Evolutionary conservation across 805 yeast species (phyloP).

Genomic region (Yarrowia keelungensis): DNA sequence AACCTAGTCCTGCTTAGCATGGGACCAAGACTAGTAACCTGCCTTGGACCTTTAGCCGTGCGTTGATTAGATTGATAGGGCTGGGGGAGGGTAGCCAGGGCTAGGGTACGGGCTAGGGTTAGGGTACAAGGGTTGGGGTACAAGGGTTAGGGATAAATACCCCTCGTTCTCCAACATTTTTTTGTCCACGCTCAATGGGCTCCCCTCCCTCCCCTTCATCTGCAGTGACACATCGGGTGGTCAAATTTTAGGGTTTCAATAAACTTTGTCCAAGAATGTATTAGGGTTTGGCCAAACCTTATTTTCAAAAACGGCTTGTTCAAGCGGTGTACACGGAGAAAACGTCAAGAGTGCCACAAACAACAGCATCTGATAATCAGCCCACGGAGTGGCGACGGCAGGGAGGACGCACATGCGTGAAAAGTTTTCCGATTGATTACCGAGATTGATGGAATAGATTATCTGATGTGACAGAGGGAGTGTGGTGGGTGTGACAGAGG

Average conservation of each 20-base stretch:
- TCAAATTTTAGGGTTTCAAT: no score
- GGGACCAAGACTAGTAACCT: conserved; percentile 14
- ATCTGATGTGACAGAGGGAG: no score
- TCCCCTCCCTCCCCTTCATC: no score
- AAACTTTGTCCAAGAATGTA: no score
- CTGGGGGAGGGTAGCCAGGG: background rate
- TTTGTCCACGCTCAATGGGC: no score
- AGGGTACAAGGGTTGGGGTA: background rate
- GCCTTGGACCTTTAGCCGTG: conserved; percentile 9
- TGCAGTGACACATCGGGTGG: conserved; percentile 2
- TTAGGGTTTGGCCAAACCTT: no score
- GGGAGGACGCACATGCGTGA: no score
- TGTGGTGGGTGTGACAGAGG: no score
- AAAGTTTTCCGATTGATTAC: no score
- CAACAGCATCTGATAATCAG: conserved; percentile 11
- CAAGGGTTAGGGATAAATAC: background rate
- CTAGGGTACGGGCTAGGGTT: background rate
- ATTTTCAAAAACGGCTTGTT: background rate
- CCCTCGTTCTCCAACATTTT: no score
- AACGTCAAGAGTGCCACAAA: background rate
- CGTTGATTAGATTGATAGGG: background rate
- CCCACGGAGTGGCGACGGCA: background rate
- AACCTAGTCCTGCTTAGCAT: background rate
- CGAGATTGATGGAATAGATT: no score
- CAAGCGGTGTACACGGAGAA: conserved; percentile 3